Conservation (phyloP, 1,284 basidiomycete genomes). For the Malassezia restricta region DNA sequence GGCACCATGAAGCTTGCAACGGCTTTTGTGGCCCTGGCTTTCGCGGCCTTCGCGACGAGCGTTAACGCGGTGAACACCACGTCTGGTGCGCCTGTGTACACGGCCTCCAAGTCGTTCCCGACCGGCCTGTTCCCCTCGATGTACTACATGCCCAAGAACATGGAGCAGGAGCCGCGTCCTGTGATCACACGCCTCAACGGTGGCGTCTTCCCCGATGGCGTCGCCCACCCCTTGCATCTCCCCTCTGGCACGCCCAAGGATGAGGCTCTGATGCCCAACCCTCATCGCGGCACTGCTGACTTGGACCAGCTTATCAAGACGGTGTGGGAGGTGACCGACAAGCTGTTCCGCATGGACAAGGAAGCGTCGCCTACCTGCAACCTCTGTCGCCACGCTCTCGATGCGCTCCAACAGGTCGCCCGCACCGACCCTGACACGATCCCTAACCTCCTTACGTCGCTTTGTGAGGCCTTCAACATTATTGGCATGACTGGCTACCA, state of each 20-base stretch:
- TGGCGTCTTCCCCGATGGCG: constrained; percentile 50
- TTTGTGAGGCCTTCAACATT: constrained; percentile 55
- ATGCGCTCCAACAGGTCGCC: constrained; percentile 58
- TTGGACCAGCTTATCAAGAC: constrained; percentile 6
- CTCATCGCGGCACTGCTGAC: not conserved
- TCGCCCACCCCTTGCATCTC: constrained; percentile 56
- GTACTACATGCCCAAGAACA: constrained; percentile 22
- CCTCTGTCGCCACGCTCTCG: constrained; percentile 56
- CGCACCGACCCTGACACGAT: constrained; percentile 57
- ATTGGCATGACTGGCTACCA: constrained; percentile 20
- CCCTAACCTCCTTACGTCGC: constrained; percentile 53
- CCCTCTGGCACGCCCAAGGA: constrained; percentile 33
- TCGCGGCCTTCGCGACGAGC: not conserved
- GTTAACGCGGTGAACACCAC: constrained; percentile 11
- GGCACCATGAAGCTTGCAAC: not conserved
- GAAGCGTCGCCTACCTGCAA: constrained; percentile 51
- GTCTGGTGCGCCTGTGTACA: constrained; percentile 29
- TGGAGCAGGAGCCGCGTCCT: constrained; percentile 30
- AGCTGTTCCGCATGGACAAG: constrained; percentile 48
- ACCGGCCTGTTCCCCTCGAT: constrained; percentile 34
- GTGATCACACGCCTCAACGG: constrained; percentile 25
- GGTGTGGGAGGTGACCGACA: constrained; percentile 43
- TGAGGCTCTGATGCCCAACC: constrained; percentile 9
- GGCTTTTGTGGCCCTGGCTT: not conserved
- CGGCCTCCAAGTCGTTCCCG: constrained; percentile 34